Evolutionary conservation across 2,329 filamentous ascomycete species (phyloP).

Genomic region (Ophiosphaerella herpotricha): DNA sequence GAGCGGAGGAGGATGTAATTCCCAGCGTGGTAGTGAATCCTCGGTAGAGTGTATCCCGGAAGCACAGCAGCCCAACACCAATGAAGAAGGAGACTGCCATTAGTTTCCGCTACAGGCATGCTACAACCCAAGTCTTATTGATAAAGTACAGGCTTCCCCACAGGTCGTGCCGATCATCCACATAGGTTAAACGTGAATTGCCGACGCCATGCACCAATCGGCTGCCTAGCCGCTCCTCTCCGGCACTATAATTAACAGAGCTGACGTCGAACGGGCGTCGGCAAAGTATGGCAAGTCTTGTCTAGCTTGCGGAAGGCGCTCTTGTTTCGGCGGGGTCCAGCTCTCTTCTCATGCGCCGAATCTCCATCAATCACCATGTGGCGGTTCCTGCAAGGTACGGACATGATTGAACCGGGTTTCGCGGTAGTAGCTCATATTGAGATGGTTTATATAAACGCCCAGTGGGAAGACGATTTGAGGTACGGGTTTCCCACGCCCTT

Average conservation of each 20-base stretch:
- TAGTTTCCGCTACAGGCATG: background rate
- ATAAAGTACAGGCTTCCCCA: constrained; percentile 8
- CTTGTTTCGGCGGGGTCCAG: background rate
- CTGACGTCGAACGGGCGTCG: constrained; percentile 4
- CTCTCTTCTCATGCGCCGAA: background rate
- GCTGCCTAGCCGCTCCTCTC: background rate
- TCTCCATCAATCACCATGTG: constrained; percentile 1
- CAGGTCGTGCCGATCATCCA: constrained; percentile 2
- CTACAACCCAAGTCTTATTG: background rate
- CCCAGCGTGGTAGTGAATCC: background rate
- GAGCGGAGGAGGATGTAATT: background rate
- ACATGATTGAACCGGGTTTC: background rate
- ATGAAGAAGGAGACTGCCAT: background rate
- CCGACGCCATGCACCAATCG: constrained; percentile 8
- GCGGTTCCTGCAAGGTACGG: background rate
- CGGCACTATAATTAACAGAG: background rate
- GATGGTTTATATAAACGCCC: background rate
- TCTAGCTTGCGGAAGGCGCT: background rate
- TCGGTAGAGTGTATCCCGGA: background rate
- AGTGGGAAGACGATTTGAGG: background rate
- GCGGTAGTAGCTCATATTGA: background rate
- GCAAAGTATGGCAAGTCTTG: background rate
- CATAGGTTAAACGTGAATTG: constrained; percentile 1
- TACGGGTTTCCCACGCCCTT: background rate
- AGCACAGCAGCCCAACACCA: background rate